phyloP scores from a whole-genome alignment of 2,329 filamentous ascomycete species.

The Fusarium sp. region DNA sequence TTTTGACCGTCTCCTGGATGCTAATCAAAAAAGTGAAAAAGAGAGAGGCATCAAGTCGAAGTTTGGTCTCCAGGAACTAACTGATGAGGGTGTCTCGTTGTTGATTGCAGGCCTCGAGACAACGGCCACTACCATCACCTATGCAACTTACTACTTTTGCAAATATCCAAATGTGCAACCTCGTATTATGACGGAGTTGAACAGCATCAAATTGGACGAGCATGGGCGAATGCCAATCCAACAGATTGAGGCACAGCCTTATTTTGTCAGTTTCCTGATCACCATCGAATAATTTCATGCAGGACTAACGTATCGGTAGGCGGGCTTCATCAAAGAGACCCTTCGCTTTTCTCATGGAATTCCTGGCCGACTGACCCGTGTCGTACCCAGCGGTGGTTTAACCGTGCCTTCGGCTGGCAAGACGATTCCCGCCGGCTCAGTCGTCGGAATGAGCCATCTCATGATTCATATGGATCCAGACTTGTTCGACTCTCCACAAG shows the following conservation, averaged over 20 bases:
- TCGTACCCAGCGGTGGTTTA: not conserved
- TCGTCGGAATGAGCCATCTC: not conserved
- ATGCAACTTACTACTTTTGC: not conserved
- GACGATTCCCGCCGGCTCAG: not conserved
- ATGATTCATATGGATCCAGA: not conserved
- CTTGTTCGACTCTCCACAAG: not conserved
- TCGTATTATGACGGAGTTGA: not conserved
- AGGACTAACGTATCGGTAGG: not conserved
- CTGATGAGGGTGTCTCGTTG: not conserved
- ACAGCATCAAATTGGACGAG: not conserved
- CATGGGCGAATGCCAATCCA: not conserved
- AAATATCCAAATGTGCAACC: not conserved
- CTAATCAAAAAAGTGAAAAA: not conserved
- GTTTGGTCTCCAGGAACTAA: not conserved
- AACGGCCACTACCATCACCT: not conserved
- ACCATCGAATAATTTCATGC: not conserved
- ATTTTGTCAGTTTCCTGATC: not conserved
- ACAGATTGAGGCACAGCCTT: not conserved
- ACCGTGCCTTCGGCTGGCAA: not conserved
- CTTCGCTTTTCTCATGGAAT: not conserved
- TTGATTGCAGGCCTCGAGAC: not conserved
- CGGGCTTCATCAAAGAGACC: not conserved
- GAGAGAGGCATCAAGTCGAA: not conserved
- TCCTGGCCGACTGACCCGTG: not conserved
- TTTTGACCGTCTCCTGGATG: not conserved